Conservation (phyloP, 495 filamentous ascomycete species). For the Schizothecium vesticola region DNA sequence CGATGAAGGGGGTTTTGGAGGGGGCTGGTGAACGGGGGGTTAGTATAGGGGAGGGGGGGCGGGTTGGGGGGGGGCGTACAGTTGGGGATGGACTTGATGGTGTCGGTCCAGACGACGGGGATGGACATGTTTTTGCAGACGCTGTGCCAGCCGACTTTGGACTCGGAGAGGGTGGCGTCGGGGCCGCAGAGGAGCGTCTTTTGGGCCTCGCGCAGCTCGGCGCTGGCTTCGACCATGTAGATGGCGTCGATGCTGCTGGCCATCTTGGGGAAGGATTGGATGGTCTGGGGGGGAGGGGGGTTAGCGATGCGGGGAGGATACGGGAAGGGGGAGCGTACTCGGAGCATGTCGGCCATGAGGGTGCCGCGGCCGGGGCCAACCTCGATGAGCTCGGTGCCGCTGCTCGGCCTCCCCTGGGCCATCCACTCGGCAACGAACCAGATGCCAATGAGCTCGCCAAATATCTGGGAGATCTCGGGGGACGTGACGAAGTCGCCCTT, state of each 20-base stretch:
- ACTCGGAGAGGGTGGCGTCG: slow-evolving; percentile 58
- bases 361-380: slow-evolving; percentile 92
- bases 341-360: slow-evolving; percentile 92
- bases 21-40: slow-evolving; percentile 29
- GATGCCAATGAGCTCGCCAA: slow-evolving; percentile 88
- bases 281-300: slow-evolving; percentile 51
- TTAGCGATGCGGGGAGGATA: neutral
- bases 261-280: slow-evolving; percentile 74
- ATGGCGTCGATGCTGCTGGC: slow-evolving; percentile 72
- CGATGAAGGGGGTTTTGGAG: slow-evolving; percentile 77
- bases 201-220: slow-evolving; percentile 67
- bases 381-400: slow-evolving; percentile 81
- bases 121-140: slow-evolving; percentile 66
- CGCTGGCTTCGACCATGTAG: slow-evolving; percentile 87
- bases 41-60: slow-evolving; percentile 13
- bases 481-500: slow-evolving; percentile 95
- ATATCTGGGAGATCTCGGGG: slow-evolving; percentile 94
- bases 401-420: slow-evolving; percentile 65
- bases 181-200: slow-evolving; percentile 78
- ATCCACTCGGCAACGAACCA: slow-evolving; percentile 98
- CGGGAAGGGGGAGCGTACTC: slow-evolving; percentile 48
- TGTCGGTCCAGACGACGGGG: slow-evolving; percentile 85
- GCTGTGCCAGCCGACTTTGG: slow-evolving; percentile 68
- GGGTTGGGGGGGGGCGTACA: neutral
- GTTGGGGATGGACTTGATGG: slow-evolving; percentile 74